Evolutionary conservation across 768 basidiomycete genomes (phyloP).

Genomic region (Tubosaeta brunneosetosa): DNA sequence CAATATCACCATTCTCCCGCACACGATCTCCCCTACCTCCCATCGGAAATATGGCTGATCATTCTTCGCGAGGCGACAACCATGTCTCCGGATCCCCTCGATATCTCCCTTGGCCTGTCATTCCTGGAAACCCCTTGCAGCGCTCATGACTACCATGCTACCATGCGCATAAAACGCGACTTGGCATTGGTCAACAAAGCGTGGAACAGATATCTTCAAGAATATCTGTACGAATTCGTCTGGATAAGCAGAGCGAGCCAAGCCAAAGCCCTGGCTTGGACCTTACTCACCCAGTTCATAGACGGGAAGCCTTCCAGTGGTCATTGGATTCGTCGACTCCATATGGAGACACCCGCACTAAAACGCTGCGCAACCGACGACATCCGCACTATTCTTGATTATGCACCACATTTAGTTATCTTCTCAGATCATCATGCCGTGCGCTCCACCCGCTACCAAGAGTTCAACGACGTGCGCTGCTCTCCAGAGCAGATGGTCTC

Average conservation of each 20-base stretch:
- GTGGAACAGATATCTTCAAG: conserved; percentile 52
- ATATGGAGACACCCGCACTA: conserved; percentile 62
- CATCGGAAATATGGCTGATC: conserved; percentile 62
- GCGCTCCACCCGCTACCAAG: conserved; percentile 47
- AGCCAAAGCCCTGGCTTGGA: conserved; percentile 43
- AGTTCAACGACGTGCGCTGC: conserved; percentile 40
- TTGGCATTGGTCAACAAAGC: conserved; percentile 51
- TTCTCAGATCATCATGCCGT: conserved; percentile 65
- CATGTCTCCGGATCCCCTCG: conserved; percentile 41
- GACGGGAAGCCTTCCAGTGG: conserved; percentile 36
- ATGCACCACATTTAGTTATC: conserved; percentile 53
- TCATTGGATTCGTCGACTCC: conserved; percentile 55
- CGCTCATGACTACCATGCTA: conserved; percentile 40
- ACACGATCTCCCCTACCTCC: conserved; percentile 42
- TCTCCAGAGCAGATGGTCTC: conserved; percentile 57
- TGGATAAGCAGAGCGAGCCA: conserved; percentile 59
- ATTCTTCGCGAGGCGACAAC: conserved; percentile 57
- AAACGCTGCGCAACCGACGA: conserved; percentile 64
- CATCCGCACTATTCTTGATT: conserved; percentile 63
- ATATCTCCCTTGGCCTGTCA: conserved; percentile 48
- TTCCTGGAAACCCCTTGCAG: conserved; percentile 50
- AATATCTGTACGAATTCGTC: conserved; percentile 61
- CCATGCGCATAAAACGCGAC: conserved; percentile 46
- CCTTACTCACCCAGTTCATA: conserved; percentile 42
- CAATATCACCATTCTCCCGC: conserved; percentile 27